Conservation (phyloP, 2,329 filamentous ascomycete species). For the Colletotrichum tamarilloi region DNA sequence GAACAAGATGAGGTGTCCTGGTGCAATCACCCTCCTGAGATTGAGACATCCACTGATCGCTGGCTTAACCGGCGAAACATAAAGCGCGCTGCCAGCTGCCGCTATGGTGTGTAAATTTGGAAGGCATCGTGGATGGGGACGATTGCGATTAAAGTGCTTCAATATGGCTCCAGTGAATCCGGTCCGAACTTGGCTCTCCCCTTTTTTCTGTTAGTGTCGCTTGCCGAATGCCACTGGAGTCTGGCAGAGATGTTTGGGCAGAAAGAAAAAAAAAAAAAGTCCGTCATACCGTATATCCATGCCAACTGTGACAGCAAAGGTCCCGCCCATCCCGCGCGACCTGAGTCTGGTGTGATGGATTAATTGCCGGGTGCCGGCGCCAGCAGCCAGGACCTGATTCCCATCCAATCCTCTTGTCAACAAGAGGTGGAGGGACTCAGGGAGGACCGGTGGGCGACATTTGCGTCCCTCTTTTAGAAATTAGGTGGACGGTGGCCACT, state of each 20-base stretch:
- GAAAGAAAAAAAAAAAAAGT: not conserved
- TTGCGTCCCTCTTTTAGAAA: slow-evolving; percentile 11
- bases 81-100: not conserved
- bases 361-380: slow-evolving; percentile 23
- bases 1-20: not conserved
- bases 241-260: not conserved
- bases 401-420: not conserved
- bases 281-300: not conserved
- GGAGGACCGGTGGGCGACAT: not conserved
- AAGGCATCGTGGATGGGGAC: not conserved
- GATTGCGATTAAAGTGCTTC: not conserved
- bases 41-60: slow-evolving; percentile 32
- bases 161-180: not conserved
- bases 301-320: not conserved
- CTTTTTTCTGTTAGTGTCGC: not conserved
- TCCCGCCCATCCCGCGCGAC: not conserved
- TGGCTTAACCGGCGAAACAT: not conserved
- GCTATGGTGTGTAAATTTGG: not conserved
- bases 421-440: not conserved
- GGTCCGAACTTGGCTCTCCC: not conserved
- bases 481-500: slow-evolving; percentile 13
- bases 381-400: not conserved
- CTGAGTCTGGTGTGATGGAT: slow-evolving; percentile 18
- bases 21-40: slow-evolving; percentile 13
- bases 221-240: not conserved